These are phyloP conservation scores for Rhamnella rubrinervis DNA, from an alignment of 331 rosid genomes.

Conservation along the genomic window DNA sequence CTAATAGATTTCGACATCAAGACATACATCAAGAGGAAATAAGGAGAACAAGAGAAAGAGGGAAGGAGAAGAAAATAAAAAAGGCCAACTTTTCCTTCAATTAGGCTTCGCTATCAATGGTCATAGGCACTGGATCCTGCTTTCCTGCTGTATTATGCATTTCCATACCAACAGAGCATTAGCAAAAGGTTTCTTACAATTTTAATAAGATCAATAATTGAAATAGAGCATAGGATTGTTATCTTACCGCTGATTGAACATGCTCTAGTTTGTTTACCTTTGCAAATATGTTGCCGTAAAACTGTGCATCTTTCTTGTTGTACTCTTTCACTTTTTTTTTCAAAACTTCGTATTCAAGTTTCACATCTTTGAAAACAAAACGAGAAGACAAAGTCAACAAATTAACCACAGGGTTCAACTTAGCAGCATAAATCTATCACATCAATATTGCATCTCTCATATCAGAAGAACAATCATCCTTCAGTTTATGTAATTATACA, in stretches of 20 bases:
- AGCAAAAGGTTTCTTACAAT: background rate
- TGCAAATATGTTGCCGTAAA: conserved; percentile 38
- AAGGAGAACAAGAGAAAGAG: background rate
- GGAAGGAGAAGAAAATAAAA: background rate
- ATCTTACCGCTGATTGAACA: conserved; percentile 27
- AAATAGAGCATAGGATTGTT: background rate
- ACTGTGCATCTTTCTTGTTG: conserved; percentile 38
- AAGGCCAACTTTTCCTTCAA: background rate
- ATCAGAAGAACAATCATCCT: background rate
- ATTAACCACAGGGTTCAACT: background rate
- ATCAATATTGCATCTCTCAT: background rate
- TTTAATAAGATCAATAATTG: background rate
- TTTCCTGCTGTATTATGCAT: conserved; percentile 33
- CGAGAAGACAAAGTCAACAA: background rate
- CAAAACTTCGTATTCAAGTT: conserved; percentile 28
- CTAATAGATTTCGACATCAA: too few species aligned
- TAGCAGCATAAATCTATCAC: background rate
- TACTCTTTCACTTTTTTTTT: conserved; percentile 37
- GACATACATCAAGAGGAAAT: too few species aligned
- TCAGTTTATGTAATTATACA: too few species aligned
- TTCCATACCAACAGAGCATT: background rate
- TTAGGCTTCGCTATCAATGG: conserved; percentile 60
- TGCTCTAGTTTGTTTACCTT: conserved; percentile 57
- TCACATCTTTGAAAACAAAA: conserved; percentile 26
- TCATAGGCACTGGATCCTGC: conserved; percentile 56